phyloP scores from a whole-genome alignment of 2,329 filamentous ascomycete species.

The Aschersonia sp. region DNA sequence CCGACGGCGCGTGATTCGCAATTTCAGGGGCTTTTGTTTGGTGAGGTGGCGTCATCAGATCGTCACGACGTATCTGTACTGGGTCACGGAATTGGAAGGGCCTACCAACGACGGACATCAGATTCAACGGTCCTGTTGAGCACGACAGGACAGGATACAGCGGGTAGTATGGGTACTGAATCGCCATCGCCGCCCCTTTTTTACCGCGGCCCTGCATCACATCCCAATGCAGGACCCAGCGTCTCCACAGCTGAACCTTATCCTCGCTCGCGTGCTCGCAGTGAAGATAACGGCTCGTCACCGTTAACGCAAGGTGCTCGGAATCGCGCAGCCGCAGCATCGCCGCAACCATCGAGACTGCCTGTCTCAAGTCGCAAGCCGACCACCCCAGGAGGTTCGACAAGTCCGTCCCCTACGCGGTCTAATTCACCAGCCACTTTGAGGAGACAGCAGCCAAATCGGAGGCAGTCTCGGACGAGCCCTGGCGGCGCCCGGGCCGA shows the following conservation, averaged over 20 bases:
- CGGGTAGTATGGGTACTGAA: slow-evolving; percentile 40
- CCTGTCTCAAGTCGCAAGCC: slow-evolving; percentile 31
- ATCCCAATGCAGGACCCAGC: background rate
- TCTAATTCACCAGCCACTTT: slow-evolving; percentile 38
- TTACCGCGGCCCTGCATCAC: slow-evolving; percentile 30
- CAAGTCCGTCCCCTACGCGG: slow-evolving; percentile 36
- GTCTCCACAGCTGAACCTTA: slow-evolving; percentile 9
- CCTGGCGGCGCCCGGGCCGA: slow-evolving; percentile 25
- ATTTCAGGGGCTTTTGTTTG: slow-evolving; percentile 50
- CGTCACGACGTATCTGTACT: slow-evolving; percentile 34
- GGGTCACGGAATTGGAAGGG: slow-evolving; percentile 45
- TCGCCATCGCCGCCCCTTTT: slow-evolving; percentile 52
- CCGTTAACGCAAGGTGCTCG: slow-evolving; percentile 10
- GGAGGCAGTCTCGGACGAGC: slow-evolving; percentile 21
- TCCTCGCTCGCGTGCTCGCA: slow-evolving; percentile 37
- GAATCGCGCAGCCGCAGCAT: slow-evolving; percentile 14
- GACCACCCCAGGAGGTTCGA: slow-evolving; percentile 27
- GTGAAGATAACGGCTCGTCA: slow-evolving; percentile 37
- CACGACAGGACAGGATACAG: slow-evolving; percentile 33
- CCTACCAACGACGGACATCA: slow-evolving; percentile 46
- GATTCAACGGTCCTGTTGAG: slow-evolving; percentile 52
- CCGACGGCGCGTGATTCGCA: slow-evolving; percentile 18
- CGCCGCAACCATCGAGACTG: slow-evolving; percentile 24
- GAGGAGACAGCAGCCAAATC: slow-evolving; percentile 26
- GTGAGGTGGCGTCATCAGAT: slow-evolving; percentile 49